phyloP scores from a whole-genome alignment of 345 rosid species.

The Salix caprea region DNA sequence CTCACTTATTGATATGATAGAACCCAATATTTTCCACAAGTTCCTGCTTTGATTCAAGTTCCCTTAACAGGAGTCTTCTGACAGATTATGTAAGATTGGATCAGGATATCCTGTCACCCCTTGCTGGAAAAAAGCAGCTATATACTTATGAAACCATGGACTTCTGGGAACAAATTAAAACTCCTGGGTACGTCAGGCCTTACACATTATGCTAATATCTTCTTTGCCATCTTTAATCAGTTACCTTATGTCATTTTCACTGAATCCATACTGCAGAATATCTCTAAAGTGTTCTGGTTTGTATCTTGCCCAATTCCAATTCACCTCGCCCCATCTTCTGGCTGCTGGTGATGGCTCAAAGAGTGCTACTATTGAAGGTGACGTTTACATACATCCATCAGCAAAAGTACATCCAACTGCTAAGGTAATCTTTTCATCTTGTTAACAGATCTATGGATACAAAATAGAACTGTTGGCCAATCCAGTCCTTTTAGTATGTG shows the following conservation, averaged over 20 bases:
- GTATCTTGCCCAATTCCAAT: constrained; percentile 74
- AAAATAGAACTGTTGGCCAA: background rate
- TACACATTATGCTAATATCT: background rate
- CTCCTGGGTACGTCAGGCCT: constrained; percentile 58
- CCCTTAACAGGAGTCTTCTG: constrained; percentile 27
- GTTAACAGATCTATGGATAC: background rate
- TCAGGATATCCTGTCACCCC: constrained; percentile 87
- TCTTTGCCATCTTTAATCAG: background rate
- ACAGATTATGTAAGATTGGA: constrained; percentile 73
- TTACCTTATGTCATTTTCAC: background rate
- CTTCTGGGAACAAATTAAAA: constrained; percentile 91
- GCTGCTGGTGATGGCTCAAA: constrained; percentile 78
- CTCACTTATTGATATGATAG: background rate
- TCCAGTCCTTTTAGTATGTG: background rate
- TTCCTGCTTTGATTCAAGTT: constrained; percentile 15
- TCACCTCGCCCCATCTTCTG: constrained; percentile 65
- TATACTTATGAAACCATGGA: constrained; percentile 71
- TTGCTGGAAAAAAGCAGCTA: constrained; percentile 78
- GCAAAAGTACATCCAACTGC: constrained; percentile 97
- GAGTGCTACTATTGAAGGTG: constrained; percentile 65
- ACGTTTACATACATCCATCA: constrained; percentile 90
- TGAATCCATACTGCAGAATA: constrained; percentile 46
- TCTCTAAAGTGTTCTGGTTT: constrained; percentile 79
- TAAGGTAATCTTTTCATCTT: constrained; percentile 44
- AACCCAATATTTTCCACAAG: background rate